A percentile compares a stretch with the other conserved stretches of the same genome.
Conservation (phyloP, 257 asterid genomes). For the Salvia hispanica region DNA sequence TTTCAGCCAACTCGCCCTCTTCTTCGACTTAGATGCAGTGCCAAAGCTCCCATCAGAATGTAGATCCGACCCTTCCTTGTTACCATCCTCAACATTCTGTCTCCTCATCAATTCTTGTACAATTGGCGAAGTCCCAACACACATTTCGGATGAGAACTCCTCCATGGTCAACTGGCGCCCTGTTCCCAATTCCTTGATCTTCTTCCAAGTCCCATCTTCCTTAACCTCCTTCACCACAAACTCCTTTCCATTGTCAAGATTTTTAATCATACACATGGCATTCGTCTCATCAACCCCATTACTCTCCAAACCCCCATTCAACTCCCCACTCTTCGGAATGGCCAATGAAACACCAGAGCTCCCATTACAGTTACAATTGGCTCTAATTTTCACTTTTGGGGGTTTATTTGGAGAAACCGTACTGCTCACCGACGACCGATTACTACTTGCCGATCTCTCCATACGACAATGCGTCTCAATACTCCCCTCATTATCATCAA, state of each 20-base stretch:
- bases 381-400: conserved; percentile 42
- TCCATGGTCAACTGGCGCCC: conserved; percentile 94
- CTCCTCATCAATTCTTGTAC: conserved; percentile 98
- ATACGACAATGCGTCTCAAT: conserved; percentile 14
- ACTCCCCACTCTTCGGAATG: conserved; percentile 19
- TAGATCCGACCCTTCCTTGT: conserved; percentile 51
- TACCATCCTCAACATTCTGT: conserved; percentile 82
- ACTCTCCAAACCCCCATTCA: conserved; percentile 35
- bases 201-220: conserved; percentile 95
- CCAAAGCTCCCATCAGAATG: conserved; percentile 58
- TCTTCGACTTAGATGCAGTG: conserved; percentile 62
- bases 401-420: conserved; percentile 47
- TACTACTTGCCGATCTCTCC: conserved; percentile 36
- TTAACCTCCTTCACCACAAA: conserved; percentile 88
- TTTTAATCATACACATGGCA: conserved; percentile 70
- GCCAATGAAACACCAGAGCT: conserved; percentile 31
- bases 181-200: conserved; percentile 84
- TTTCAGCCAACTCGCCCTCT: conserved; percentile 79
- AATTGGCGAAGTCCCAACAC: conserved; percentile 94
- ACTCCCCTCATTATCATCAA: conserved; percentile 26
- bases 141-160: conserved; percentile 80
- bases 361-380: conserved; percentile 32
- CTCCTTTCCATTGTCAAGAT: conserved; percentile 93
- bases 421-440: conserved; percentile 33
- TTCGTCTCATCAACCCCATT: conserved; percentile 37